Base-by-base conservation (phyloP, 257 asterid species). In the Coffea eugenioides region DNA sequence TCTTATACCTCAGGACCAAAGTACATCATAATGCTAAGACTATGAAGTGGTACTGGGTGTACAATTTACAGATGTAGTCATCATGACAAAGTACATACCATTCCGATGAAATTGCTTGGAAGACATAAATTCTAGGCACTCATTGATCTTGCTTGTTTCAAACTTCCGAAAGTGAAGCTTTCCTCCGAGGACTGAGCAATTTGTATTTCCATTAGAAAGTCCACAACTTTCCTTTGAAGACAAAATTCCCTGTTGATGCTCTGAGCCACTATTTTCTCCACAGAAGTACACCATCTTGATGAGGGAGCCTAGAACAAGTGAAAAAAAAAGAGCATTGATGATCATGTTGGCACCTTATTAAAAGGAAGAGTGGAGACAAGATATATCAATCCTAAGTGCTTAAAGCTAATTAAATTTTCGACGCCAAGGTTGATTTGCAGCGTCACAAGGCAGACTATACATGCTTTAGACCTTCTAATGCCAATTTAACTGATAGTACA, bases 281-380 rank as follows among this genome's bases (percentile, higher is more conserved):
- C 88, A 88, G 86, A 93, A 90, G 89, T 88, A 93, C 56, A 90
- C 98, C 85, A 92, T 78, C 88, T 94, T 94, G 84, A 94, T 84
- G 39, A 94, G 94, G 80, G 99, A 79, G 72, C 99, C 99, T 94
- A 39, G 4, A 39, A 39, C 81, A 69, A 80, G 14, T 80, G 71
- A 66, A 74, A 54, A 41, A 75, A 76, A 68, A 61, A 36, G 34
- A 56, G 66, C 23, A 68, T 27, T 9, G 49, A 49, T 76, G 62
- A 66, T 21, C 16, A 69, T 25, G 23, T 12, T 49, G 52, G n/a
- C 21, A 15, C 18, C 5, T 13, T 23, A 56, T 4, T 39, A 21
- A 5, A 23, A 70, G 2, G 25, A 77, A 31, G 46, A 10, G 23
- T 36, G 49, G 62, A 1, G 36, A 27, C 48, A 71, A 59, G n/a